Evolutionary conservation across 2,329 filamentous ascomycete species (phyloP).

Genomic region (Pestalotiopsis fici): DNA sequence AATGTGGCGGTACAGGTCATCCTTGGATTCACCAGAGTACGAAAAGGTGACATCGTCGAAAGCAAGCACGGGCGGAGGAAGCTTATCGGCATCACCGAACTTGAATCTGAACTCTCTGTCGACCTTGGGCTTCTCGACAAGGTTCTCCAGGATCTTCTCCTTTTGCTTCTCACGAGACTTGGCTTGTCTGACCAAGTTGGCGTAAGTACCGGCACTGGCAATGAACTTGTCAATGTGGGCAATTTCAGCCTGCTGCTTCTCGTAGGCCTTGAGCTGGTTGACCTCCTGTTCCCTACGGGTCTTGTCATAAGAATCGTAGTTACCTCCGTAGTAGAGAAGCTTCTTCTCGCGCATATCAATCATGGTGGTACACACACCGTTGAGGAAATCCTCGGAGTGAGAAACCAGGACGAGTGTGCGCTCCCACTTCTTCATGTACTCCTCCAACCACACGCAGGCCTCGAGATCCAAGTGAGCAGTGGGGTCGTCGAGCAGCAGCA

Average conservation of each 20-base stretch:
- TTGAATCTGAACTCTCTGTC: slow-evolving; percentile 96
- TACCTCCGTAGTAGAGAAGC: slow-evolving; percentile 98
- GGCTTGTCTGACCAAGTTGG: slow-evolving; percentile 97
- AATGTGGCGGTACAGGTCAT: slow-evolving; percentile 94
- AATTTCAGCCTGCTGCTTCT: slow-evolving; percentile 99
- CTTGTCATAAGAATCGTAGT: slow-evolving; percentile 98
- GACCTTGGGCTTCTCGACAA: slow-evolving; percentile 83
- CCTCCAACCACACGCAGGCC: slow-evolving; percentile 99
- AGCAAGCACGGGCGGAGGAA: slow-evolving; percentile 94
- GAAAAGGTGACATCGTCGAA: slow-evolving; percentile 98
- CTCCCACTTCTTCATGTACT: slow-evolving; percentile 99
- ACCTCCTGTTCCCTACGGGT: slow-evolving; percentile 90
- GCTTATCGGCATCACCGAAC: slow-evolving; percentile 98
- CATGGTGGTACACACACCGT: slow-evolving; percentile 98
- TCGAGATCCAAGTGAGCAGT: slow-evolving; percentile 99
- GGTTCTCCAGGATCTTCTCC: slow-evolving; percentile 99
- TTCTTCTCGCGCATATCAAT: slow-evolving; percentile 92
- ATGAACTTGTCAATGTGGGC: slow-evolving; percentile 99
- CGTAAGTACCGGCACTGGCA: slow-evolving; percentile 98
- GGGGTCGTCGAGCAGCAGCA: slow-evolving; percentile 95
- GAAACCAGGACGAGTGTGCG: slow-evolving; percentile 95
- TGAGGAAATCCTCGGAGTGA: slow-evolving; percentile 98
- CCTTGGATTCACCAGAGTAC: slow-evolving; percentile 85
- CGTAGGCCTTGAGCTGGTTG: slow-evolving; percentile 99
- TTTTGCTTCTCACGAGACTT: slow-evolving; percentile 99